Conservation (phyloP, 1,139 yeast species). For the Pichia inconspicua region DNA sequence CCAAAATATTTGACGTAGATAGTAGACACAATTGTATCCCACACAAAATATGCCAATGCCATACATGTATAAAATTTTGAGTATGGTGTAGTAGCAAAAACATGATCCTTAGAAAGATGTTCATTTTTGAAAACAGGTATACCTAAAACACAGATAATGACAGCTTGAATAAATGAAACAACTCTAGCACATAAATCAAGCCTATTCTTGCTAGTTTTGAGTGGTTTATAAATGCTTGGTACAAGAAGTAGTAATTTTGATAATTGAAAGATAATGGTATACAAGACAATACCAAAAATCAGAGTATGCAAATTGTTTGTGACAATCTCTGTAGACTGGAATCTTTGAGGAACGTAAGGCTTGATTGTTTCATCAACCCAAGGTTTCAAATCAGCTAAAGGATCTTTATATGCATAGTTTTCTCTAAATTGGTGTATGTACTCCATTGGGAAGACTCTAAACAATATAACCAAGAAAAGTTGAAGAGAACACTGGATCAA, state of each 20-base stretch:
- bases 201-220: slow-evolving; percentile 44
- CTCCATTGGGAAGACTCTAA: slow-evolving; percentile 3
- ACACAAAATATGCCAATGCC: slow-evolving; percentile 82
- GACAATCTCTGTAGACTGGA: slow-evolving; percentile 21
- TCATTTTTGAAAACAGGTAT: slow-evolving; percentile 58
- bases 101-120: slow-evolving; percentile 38
- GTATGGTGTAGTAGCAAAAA: slow-evolving; percentile 69
- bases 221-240: slow-evolving; percentile 12
- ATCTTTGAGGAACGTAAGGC: slow-evolving; percentile 27
- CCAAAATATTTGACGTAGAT: slow-evolving; percentile 64
- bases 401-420: slow-evolving; percentile 24
- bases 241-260: slow-evolving; percentile 40
- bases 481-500: not conserved
- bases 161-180: slow-evolving; percentile 79
- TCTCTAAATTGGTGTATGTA: slow-evolving; percentile 6
- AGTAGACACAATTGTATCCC: slow-evolving; percentile 74
- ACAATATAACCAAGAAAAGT: not conserved
- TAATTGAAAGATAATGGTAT: slow-evolving; percentile 34
- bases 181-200: slow-evolving; percentile 82
- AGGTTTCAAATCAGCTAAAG: slow-evolving; percentile 20
- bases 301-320: slow-evolving; percentile 23
- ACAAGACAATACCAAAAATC: slow-evolving; percentile 33
- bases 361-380: slow-evolving; percentile 29
- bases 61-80: slow-evolving; percentile 62
- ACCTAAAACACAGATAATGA: slow-evolving; percentile 46